Base-by-base conservation (phyloP, 768 basidiomycete species). In the Termitomyces eurrhizus region DNA sequence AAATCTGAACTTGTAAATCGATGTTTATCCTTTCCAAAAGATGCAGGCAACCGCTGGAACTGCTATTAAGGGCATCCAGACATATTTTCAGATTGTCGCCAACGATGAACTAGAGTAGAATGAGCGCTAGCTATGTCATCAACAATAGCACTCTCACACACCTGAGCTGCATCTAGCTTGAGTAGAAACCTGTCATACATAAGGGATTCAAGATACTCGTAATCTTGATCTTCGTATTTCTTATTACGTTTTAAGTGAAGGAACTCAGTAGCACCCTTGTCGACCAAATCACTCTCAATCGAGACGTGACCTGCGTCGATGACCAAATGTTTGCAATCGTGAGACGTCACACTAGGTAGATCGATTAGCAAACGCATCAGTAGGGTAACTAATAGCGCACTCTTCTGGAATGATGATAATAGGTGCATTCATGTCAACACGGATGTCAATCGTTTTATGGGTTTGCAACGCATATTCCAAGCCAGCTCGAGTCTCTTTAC, bases 251-350 rank as follows among this genome's bases (percentile, higher is more conserved):
- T 98, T 62, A 86, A 79, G 54, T 92, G 86, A 44, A 98, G 83
- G 32, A 86, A 83, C 39, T 86, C 82, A 48, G 95, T 80, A 4
- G 88, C 86, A 37, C 84, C 80, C 76, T 98, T 93, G 67, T 92
- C 86, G 4, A 88, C 97, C 3, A 98, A 81, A 59, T 95, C 85
- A 68, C 94, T 96, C 70, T 90, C 88, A 39, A 99, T 88, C 2
- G 95, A 85, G 65, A 99, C 96, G 70, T 98, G 97, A 61, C 97
- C 97, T 5, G 96, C 97, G 70, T 98, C 97, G 56, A 98, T 79
- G 16, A 98, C 85, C 56, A 98, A 80, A 70, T 97, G 91, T 67
- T 85, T 93, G 75, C 93, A 90, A 24, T 85, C 74, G 61, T 83
- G 81, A 7, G 85, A 85, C 3, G 88, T 89, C 53, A 98, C 83